These are phyloP conservation scores for Syncephalastrum monosporum DNA, from an alignment of 371 early-diverging fungal species.

Conservation along the genomic window DNA sequence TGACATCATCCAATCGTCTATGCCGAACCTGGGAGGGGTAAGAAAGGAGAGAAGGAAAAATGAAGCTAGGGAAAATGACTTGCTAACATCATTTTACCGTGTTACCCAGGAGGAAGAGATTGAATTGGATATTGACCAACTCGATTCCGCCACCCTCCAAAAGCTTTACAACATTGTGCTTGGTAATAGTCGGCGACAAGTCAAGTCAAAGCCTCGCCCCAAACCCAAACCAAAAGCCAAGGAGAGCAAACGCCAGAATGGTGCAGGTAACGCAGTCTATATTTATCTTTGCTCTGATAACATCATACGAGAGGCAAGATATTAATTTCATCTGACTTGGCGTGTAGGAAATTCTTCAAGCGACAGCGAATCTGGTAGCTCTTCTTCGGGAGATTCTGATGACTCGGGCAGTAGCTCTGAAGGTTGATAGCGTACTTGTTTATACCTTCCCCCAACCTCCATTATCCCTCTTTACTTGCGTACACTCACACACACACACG, in stretches of 20 bases:
- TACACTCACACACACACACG: too few relatives aligned
- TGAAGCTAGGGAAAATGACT: background rate
- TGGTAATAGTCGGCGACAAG: conserved; percentile 25
- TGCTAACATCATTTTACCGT: background rate
- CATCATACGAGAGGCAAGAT: conserved; percentile 8
- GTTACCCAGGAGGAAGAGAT: conserved; percentile 55
- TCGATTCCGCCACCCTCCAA: conserved; percentile 77
- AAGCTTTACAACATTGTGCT: conserved; percentile 82
- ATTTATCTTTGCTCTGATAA: conserved; percentile 17
- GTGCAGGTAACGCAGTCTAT: background rate
- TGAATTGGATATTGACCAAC: conserved; percentile 90
- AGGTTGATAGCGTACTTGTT: conserved; percentile 29
- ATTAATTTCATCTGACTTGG: background rate
- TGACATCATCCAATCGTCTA: conserved; percentile 79
- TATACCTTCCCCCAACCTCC: too few relatives aligned
- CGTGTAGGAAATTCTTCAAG: conserved; percentile 46
- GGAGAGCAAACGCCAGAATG: conserved; percentile 10
- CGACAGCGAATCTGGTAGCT: conserved; percentile 56
- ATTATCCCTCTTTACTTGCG: too few relatives aligned
- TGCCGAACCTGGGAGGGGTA: conserved; percentile 72
- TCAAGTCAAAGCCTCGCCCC: background rate
- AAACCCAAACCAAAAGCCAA: conserved; percentile 17
- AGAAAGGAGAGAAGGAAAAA: conserved; percentile 9
- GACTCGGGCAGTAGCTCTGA: conserved; percentile 79
- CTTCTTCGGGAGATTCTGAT: conserved; percentile 71